Evolutionary conservation across 2,329 filamentous ascomycete species (phyloP), one percentile per base, ranked within the genome.

Genomic region (Alternaria triticimaculans): DNA sequence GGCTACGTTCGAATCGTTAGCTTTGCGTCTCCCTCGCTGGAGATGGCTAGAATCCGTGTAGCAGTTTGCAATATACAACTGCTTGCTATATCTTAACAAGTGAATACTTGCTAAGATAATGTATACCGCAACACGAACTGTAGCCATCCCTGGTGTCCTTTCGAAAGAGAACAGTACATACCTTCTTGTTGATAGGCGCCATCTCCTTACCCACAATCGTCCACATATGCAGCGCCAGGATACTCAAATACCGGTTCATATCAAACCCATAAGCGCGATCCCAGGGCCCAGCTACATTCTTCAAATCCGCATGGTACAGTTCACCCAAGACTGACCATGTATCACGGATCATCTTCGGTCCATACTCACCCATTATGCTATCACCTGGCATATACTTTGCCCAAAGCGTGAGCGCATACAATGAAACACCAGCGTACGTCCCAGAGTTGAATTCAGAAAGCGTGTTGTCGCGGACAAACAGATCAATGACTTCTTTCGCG

Each of bases 221-320:
- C 88, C 87, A 90, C 64, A 90, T 82, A 77, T 87, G 87, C 14
- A 87, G 73, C 0, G 85, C 84, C 73, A 89, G 84, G 53, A 90
- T 82, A 56, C 85, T 85, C 5, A 89, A 73, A 68, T 90, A 90
- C 7, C 83, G 79, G 58, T 88, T 89, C 87, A 90, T 89, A 63
- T 90, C 87, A 61, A 85, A 89, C 1, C 87, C 87, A 65, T 90
- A 90, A 0, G 84, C 81, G 0, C 88, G 84, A 73, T 90, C 88
- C 88, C 88, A 90, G 0, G 88, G 88, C 0, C 88, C 88, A 3
- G 88, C 88, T 51, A 89, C 82, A 64, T 90, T 90, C 66, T 83
- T 85, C 77, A 90, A 75, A 2, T 84, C 82, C 1, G 87, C 84
- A 57, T 89, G 86, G 81, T 87, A 90, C 1, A 90, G 81, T 49